Evolutionary conservation across 306 rosid genomes (phyloP).

Genomic region (Prunus padus): DNA sequence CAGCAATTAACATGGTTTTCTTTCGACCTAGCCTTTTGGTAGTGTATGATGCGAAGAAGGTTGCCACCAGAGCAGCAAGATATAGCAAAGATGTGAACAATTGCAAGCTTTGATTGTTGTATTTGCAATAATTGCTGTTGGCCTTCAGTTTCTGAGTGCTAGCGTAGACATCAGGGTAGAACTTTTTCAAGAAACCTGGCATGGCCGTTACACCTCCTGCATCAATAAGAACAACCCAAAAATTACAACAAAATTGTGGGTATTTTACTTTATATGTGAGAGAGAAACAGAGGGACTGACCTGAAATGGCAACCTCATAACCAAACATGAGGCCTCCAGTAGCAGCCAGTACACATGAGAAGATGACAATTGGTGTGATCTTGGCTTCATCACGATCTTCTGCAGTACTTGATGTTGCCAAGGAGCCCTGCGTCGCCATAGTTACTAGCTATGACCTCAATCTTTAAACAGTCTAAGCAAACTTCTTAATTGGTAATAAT

Average conservation of each 20-base stretch:
- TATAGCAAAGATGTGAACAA: slow-evolving; percentile 66
- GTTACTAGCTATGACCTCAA: background rate
- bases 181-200: slow-evolving; percentile 51
- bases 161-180: slow-evolving; percentile 49
- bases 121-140: slow-evolving; percentile 61
- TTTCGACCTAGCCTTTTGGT: slow-evolving; percentile 57
- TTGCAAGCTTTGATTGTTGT: slow-evolving; percentile 52
- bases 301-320: slow-evolving; percentile 25
- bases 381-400: slow-evolving; percentile 5
- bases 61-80: slow-evolving; percentile 52
- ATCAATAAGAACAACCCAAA: background rate
- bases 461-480: background rate
- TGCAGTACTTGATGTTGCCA: background rate
- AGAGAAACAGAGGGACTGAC: background rate
- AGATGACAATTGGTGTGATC: slow-evolving; percentile 23
- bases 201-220: slow-evolving; percentile 70
- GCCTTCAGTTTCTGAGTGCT: slow-evolving; percentile 25
- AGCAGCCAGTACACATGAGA: slow-evolving; percentile 21
- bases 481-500: background rate
- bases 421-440: slow-evolving; percentile 5
- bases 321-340: slow-evolving; percentile 31
- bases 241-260: background rate
- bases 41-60: slow-evolving; percentile 57
- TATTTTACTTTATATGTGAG: background rate
- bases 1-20: slow-evolving; percentile 65